phyloP scores from a whole-genome alignment of 1,284 basidiomycete species.

The Neotropicomus parvogracilis region DNA sequence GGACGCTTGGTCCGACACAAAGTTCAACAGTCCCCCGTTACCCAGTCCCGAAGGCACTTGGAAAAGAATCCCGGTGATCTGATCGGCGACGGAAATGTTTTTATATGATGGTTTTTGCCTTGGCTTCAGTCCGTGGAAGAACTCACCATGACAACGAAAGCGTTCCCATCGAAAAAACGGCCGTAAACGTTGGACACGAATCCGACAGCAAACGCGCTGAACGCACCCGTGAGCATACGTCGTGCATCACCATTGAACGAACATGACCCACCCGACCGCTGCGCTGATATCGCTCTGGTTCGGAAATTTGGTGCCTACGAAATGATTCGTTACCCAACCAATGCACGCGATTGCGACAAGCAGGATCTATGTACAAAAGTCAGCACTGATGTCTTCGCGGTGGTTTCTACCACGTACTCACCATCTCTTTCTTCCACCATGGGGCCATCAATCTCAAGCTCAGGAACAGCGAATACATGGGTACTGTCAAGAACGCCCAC shows the following conservation, averaged over 20 bases:
- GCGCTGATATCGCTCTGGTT: conserved; percentile 73
- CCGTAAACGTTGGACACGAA: conserved; percentile 82
- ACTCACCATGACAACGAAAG: conserved; percentile 73
- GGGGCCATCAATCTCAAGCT: conserved; percentile 78
- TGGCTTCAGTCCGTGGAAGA: background rate
- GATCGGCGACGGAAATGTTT: background rate
- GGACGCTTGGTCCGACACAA: conserved; percentile 55
- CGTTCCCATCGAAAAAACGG: conserved; percentile 73
- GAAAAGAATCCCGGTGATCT: conserved; percentile 81
- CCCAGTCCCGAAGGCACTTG: conserved; percentile 87
- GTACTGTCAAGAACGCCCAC: conserved; percentile 80
- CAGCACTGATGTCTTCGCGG: background rate
- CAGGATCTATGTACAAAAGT: conserved; percentile 41
- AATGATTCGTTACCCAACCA: conserved; percentile 81
- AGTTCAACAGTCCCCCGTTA: conserved; percentile 79
- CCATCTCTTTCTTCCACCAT: conserved; percentile 67
- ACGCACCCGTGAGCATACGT: background rate
- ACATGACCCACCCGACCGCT: conserved; percentile 53
- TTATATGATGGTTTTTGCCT: background rate
- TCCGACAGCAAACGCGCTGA: conserved; percentile 78
- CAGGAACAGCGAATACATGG: conserved; percentile 71
- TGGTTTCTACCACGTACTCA: conserved; percentile 29
- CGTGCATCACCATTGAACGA: background rate
- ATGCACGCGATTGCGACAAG: conserved; percentile 67
- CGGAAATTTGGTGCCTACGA: conserved; percentile 60